Base-by-base conservation (phyloP, 108 stramenopile species). In the Schizochytrium sp. region DNA sequence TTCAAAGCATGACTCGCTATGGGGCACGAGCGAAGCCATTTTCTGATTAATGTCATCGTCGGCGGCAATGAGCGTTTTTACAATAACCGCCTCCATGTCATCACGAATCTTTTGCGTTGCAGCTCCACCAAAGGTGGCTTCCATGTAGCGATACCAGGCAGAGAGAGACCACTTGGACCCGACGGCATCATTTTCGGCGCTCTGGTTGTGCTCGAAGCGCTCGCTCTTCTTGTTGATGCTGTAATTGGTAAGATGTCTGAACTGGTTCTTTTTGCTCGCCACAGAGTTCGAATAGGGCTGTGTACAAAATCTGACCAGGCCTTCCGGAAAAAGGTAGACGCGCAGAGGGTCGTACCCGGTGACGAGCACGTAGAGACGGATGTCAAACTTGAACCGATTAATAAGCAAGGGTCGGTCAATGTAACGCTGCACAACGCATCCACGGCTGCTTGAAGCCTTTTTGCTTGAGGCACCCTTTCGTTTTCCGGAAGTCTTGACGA, bases 311-410 rank as follows among this genome's bases (percentile, higher is more conserved):
- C 92, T 69, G 5, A 72, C 90, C 25, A 92, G 88, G 69, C 92
- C 88, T 21, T 92, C 88, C 28, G 57, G 58, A 44, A 57, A 58
- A 6, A 91, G 44, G 83, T 91, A 87, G 29, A 91, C 43, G n/a
- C 88, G 88, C 19, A 60, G 60, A 18, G 87, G 72, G 72, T 91
- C 53, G 34, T 88, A 47, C 1, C 76, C 51, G n/a, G 93, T 93
- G 43, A 94, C 94, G 28, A 94, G 90, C 4, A 94, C 93, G 76
- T 94, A 94, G 57, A 94, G 72, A 19, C 94, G 95, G 48, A 97
- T 91, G 76, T 97, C 96, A 57, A 96, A 97, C 89, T 97, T 97
- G 87, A 90, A 93, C 25, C 95, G 95, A 53, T 95, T 91, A 55
- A 96, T 94, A 25, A 95, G 93, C 41, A 96, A 76, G 4, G 96